A percentile compares a stretch with the other conserved stretches of the same genome.
Evolutionary conservation across 2,329 filamentous ascomycete species (phyloP).

Genomic region (Lithohypha guttulata): DNA sequence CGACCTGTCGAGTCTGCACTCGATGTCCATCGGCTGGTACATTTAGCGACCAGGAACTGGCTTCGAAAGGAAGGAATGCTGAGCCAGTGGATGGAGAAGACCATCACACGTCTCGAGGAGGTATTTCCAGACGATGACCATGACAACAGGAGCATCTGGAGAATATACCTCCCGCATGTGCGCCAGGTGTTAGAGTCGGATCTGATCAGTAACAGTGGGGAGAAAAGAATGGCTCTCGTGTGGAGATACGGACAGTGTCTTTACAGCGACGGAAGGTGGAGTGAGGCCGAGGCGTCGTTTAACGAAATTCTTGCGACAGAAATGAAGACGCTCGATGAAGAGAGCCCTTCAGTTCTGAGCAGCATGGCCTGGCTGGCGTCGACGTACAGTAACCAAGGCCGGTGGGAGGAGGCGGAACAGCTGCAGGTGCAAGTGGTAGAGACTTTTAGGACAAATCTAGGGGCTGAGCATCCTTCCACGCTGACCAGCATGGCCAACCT

Average conservation of each 20-base stretch:
- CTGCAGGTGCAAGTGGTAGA: constrained; percentile 12
- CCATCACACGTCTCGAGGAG: constrained; percentile 18
- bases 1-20: constrained; percentile 2
- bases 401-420: constrained; percentile 10
- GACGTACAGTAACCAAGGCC: constrained; percentile 11
- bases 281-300: constrained; percentile 11
- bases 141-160: constrained; percentile 21
- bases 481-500: constrained; percentile 15
- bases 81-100: constrained; percentile 14
- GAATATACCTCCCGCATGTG: constrained; percentile 26
- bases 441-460: constrained; percentile 12
- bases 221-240: constrained; percentile 9
- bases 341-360: constrained; percentile 13
- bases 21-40: constrained; percentile 29
- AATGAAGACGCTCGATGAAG: constrained; percentile 11
- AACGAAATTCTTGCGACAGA: constrained; percentile 11
- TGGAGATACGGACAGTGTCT: constrained; percentile 31
- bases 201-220: constrained; percentile 5
- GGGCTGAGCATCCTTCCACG: constrained; percentile 14
- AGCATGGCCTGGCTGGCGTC: constrained; percentile 20
- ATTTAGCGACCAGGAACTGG: constrained; percentile 27
- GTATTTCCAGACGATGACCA: constrained; percentile 19
- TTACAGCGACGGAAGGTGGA: constrained; percentile 57
- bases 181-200: constrained; percentile 8
- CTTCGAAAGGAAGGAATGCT: constrained; percentile 20